These are phyloP conservation scores for Macrolepiota dolichaula DNA, from an alignment of 768 basidiomycete genomes.

Conservation along the genomic window DNA sequence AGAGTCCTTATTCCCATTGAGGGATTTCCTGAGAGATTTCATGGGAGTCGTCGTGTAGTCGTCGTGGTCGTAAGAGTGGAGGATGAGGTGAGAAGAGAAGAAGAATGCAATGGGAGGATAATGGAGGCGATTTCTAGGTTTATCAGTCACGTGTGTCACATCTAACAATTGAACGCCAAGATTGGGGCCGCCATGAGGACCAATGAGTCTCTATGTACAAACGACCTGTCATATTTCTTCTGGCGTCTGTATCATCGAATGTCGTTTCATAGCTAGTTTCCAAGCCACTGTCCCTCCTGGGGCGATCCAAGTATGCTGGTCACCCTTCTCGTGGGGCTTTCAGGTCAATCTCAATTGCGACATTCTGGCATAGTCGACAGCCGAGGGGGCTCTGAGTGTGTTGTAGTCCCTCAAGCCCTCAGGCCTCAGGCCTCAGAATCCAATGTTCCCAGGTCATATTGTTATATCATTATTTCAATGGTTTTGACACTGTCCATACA, in stretches of 20 bases:
- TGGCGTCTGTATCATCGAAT: background rate
- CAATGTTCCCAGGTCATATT: too few species aligned
- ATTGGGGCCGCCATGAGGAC: background rate
- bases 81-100: conserved; percentile 13
- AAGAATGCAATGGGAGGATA: conserved; percentile 5
- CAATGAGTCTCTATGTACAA: background rate
- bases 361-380: too few species aligned
- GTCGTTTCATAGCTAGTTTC: background rate
- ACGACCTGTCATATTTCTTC: background rate
- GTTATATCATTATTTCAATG: too few species aligned
- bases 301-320: too few species aligned
- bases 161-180: conserved; percentile 1
- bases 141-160: conserved; percentile 9
- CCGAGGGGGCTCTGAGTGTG: too few species aligned
- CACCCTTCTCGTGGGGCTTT: background rate
- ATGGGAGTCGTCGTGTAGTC: conserved; percentile 32
- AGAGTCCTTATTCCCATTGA: conserved; percentile 62
- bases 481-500: too few species aligned
- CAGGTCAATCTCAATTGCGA: too few species aligned
- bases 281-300: background rate
- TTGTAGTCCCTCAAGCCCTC: too few species aligned
- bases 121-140: background rate
- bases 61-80: conserved; percentile 6
- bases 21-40: conserved; percentile 83
- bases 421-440: too few species aligned